Conservation (phyloP, 2,329 filamentous ascomycete species). For the Moelleriella libera region DNA sequence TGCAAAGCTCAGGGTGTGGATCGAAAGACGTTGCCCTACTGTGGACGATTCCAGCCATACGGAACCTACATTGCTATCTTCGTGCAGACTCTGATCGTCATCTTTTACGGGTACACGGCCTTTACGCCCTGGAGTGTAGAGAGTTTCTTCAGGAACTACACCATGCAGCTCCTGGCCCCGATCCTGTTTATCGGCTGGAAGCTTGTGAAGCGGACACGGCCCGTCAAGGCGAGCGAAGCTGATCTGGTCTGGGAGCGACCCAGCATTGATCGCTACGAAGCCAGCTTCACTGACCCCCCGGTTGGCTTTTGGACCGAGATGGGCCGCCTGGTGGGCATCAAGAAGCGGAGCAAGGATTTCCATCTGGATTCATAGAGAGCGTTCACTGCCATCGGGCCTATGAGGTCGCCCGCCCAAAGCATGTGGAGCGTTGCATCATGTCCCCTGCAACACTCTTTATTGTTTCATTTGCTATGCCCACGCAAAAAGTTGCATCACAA, state of each 20-base stretch:
- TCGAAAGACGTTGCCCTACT: constrained; percentile 41
- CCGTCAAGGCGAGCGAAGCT: constrained; percentile 36
- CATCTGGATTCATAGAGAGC: constrained; percentile 4
- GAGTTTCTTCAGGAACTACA: constrained; percentile 38
- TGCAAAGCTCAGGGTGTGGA: constrained; percentile 36
- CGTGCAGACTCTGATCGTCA: constrained; percentile 27
- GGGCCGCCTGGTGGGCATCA: constrained; percentile 27
- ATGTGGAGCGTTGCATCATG: too few species aligned
- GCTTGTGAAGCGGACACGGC: constrained; percentile 42
- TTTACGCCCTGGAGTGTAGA: constrained; percentile 34
- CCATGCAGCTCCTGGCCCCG: constrained; percentile 39
- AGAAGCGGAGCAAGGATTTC: constrained; percentile 10
- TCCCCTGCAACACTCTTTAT: too few species aligned
- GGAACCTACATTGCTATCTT: constrained; percentile 31
- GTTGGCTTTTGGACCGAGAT: constrained; percentile 43
- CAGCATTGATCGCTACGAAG: constrained; percentile 42
- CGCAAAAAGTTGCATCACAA: too few species aligned
- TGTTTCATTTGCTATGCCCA: too few species aligned
- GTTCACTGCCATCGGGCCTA: not conserved
- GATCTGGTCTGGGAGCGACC: constrained; percentile 49
- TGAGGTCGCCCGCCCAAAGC: too few species aligned
- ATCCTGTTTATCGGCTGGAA: constrained; percentile 49
- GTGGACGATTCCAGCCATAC: constrained; percentile 44
- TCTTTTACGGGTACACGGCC: constrained; percentile 40
- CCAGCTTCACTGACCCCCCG: constrained; percentile 30